These are phyloP conservation scores for Phyllosticta paracitricarpa DNA, from an alignment of 2,329 filamentous ascomycete species.

Conservation along the genomic window DNA sequence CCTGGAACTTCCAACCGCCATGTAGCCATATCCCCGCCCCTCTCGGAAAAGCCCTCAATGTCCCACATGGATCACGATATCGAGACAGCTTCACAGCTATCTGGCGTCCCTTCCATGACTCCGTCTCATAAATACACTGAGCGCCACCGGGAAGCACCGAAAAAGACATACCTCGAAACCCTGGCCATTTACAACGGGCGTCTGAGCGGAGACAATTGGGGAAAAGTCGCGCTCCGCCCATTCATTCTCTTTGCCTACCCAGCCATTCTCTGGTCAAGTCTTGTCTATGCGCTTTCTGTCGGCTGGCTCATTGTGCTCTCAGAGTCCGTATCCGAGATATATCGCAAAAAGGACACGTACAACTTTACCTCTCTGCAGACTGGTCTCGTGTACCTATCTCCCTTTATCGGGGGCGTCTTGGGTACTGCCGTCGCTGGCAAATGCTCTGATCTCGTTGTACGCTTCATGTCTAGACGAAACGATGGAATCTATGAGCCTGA, in stretches of 20 bases:
- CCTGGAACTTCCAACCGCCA: conserved; percentile 1
- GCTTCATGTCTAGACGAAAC: conserved; percentile 71
- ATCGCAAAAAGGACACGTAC: conserved; percentile 58
- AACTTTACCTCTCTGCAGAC: conserved; percentile 73
- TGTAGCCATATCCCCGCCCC: neutral
- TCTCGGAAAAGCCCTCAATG: conserved; percentile 5
- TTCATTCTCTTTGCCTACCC: conserved; percentile 85
- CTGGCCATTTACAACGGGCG: conserved; percentile 71
- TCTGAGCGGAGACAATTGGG: conserved; percentile 68
- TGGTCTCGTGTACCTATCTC: conserved; percentile 80
- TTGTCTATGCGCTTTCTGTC: conserved; percentile 77
- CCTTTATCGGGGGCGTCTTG: conserved; percentile 78
- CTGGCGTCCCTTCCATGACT: neutral
- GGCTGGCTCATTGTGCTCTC: conserved; percentile 95
- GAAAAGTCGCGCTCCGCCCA: conserved; percentile 65
- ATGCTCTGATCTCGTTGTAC: conserved; percentile 76
- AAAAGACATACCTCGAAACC: conserved; percentile 62
- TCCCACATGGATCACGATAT: neutral
- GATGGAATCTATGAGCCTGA: conserved; percentile 51
- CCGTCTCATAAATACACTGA: conserved; percentile 51
- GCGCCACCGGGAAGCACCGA: conserved; percentile 54
- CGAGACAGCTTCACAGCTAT: neutral
- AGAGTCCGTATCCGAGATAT: conserved; percentile 75
- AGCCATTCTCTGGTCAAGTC: conserved; percentile 75
- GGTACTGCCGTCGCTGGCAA: conserved; percentile 89